These are phyloP conservation scores for Lyophyllum decastes DNA, from an alignment of 768 basidiomycete genomes.

Conservation along the genomic window DNA sequence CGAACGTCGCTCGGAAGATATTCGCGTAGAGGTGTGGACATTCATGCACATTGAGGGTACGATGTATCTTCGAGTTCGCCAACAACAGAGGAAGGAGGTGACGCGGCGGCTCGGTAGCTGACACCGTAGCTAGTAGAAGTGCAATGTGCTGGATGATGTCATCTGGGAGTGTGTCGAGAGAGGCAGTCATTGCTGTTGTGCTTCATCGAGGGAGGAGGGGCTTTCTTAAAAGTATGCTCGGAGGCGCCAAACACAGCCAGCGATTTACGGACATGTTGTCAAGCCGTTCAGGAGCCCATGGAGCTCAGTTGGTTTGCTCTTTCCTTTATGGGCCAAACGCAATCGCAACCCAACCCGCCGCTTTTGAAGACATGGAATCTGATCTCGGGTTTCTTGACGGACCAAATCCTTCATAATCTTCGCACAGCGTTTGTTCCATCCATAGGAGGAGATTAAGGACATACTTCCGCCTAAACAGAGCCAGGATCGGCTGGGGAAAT, in stretches of 20 bases:
- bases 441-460: background rate
- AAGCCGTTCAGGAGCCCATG: background rate
- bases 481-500: background rate
- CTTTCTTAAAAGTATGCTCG: constrained; percentile 4
- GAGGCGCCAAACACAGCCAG: constrained; percentile 3
- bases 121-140: constrained; percentile 41
- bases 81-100: constrained; percentile 45
- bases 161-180: constrained; percentile 49
- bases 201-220: background rate
- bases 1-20: constrained; percentile 54
- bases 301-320: background rate
- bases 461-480: background rate
- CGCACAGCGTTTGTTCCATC: background rate
- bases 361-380: background rate
- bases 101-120: constrained; percentile 38
- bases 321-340: constrained; percentile 6
- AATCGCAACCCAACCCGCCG: background rate
- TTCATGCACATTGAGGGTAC: constrained; percentile 38
- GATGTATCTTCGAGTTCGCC: constrained; percentile 45
- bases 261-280: constrained; percentile 1
- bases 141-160: constrained; percentile 63
- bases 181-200: constrained; percentile 38
- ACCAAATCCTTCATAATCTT: background rate
- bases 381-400: constrained; percentile 4
- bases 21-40: constrained; percentile 59